These are phyloP conservation scores for Ustilago shanxiensis DNA, from an alignment of 1,284 basidiomycete species.

Conservation along the genomic window DNA sequence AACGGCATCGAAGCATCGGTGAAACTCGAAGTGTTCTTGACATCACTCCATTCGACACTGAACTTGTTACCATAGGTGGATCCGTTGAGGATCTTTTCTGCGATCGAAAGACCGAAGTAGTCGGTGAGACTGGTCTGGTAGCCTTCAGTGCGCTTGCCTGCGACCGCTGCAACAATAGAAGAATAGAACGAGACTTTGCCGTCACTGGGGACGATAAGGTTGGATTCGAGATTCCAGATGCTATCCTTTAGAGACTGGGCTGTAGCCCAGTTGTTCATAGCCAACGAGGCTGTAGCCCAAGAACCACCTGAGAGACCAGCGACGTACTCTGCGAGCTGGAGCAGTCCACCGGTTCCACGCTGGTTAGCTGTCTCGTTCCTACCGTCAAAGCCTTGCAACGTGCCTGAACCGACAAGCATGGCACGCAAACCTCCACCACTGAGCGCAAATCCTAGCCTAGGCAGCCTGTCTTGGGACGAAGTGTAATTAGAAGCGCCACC, in stretches of 20 bases:
- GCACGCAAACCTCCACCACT: constrained; percentile 73
- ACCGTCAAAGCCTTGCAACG: constrained; percentile 60
- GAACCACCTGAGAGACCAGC: constrained; percentile 67
- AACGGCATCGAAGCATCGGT: constrained; percentile 58
- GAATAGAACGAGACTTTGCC: constrained; percentile 71
- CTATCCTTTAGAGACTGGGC: constrained; percentile 57
- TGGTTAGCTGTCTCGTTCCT: constrained; percentile 63
- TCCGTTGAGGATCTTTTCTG: constrained; percentile 63
- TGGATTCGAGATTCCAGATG: constrained; percentile 71
- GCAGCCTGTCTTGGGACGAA: constrained; percentile 46
- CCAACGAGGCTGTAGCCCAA: constrained; percentile 60
- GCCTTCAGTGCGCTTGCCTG: constrained; percentile 53
- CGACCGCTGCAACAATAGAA: constrained; percentile 62
- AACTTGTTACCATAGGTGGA: constrained; percentile 58
- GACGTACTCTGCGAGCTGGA: constrained; percentile 66
- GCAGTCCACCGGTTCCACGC: constrained; percentile 63
- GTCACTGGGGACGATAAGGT: constrained; percentile 71
- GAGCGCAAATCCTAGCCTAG: constrained; percentile 71
- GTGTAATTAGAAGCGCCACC: constrained; percentile 63
- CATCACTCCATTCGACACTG: constrained; percentile 59
- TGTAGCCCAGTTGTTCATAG: constrained; percentile 66
- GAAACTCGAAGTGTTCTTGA: constrained; percentile 58
- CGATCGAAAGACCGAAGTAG: constrained; percentile 66
- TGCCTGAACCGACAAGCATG: constrained; percentile 70
- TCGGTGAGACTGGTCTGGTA: constrained; percentile 61